A percentile compares a stretch with the other conserved stretches of the same genome.
phyloP scores from a whole-genome alignment of 495 filamentous ascomycete species.

The Podospora australis region DNA sequence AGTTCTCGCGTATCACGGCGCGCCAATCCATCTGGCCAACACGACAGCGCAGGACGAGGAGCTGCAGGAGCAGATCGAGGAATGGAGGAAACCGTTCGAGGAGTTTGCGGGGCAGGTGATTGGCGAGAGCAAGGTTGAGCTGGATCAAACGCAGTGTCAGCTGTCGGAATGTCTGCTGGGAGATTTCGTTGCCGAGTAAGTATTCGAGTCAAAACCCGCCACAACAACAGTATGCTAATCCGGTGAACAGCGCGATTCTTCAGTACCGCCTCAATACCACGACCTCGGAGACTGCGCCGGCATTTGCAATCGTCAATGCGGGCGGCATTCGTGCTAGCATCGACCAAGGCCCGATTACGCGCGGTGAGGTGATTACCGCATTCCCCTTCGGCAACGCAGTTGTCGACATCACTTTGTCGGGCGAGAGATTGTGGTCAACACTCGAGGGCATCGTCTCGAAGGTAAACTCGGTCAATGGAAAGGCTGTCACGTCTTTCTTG shows the following conservation, averaged over 20 bases:
- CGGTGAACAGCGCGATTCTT: constrained; percentile 50
- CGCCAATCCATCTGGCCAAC: constrained; percentile 51
- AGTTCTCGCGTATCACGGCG: constrained; percentile 49
- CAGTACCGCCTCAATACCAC: constrained; percentile 39
- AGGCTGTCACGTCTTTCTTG: constrained; percentile 43
- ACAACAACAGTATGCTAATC: no score
- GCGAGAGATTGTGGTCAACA: constrained; percentile 41
- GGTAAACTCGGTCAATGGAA: constrained; percentile 41
- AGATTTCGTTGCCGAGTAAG: constrained; percentile 44
- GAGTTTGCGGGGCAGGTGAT: constrained; percentile 41
- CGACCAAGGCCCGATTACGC: constrained; percentile 44
- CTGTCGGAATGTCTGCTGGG: constrained; percentile 46
- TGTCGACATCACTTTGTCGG: constrained; percentile 40
- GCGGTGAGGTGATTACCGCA: constrained; percentile 48
- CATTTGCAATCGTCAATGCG: constrained; percentile 48
- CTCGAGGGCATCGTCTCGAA: constrained; percentile 43
- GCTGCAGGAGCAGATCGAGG: constrained; percentile 45
- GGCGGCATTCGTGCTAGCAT: constrained; percentile 54
- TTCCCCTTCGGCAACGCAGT: constrained; percentile 55
- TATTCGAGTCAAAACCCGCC: no score
- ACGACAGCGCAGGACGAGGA: constrained; percentile 42
- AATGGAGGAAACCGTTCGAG: constrained; percentile 49
- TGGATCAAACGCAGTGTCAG: constrained; percentile 49
- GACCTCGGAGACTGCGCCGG: constrained; percentile 23
- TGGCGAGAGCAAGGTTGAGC: constrained; percentile 38